A percentile compares a stretch with the other conserved stretches of the same genome.
Conservation (phyloP, 164 flowering plant species). For the Tetrastigma voinierianum region DNA sequence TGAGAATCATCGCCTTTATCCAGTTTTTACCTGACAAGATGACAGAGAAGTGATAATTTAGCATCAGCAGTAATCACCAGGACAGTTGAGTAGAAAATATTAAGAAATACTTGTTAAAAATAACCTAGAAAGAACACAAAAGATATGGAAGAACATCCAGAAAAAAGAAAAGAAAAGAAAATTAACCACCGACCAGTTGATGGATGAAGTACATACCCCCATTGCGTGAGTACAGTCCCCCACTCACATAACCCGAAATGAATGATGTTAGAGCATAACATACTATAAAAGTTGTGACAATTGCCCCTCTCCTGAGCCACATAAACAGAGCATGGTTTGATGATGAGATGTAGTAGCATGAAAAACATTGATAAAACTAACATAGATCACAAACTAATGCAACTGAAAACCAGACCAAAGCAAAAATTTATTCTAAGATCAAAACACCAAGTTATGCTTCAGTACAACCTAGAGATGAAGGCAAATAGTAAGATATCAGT, state of each 20-base stretch:
- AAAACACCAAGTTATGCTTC: no score
- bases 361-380: not conserved
- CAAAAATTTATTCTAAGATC: no score
- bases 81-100: no score
- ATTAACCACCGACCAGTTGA: not conserved
- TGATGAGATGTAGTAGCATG: not conserved
- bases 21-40: constrained; percentile 79
- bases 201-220: constrained; percentile 62
- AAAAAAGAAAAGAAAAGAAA: not conserved
- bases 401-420: no score
- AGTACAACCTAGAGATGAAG: no score
- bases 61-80: not conserved
- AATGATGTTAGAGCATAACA: constrained; percentile 96
- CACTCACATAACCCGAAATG: constrained; percentile 95
- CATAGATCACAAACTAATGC: no score
- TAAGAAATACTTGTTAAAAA: not conserved
- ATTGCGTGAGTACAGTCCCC: constrained; percentile 92
- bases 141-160: not conserved
- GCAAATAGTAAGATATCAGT: no score
- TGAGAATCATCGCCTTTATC: constrained; percentile 97
- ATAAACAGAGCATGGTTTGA: not conserved
- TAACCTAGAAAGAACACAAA: not conserved
- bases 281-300: constrained; percentile 92
- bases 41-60: not conserved
- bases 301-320: constrained; percentile 86